Conservation (phyloP, 306 rosid species). For the Castanea mollissima region DNA sequence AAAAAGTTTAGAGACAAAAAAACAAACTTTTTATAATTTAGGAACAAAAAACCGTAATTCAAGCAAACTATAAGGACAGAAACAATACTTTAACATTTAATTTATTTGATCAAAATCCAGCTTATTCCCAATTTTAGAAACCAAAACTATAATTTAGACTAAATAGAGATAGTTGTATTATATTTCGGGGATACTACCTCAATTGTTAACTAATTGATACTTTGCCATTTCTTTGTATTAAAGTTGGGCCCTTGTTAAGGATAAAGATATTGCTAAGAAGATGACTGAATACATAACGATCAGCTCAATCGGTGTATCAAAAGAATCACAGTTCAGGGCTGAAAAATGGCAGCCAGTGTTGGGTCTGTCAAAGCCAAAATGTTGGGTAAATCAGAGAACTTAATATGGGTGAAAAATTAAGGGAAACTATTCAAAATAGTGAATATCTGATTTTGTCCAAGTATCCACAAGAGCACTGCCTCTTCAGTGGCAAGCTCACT, state of each 20-base stretch:
- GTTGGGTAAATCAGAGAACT: constrained; percentile 43
- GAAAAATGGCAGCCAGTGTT: constrained; percentile 43
- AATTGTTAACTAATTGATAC: not conserved
- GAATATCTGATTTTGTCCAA: constrained; percentile 38
- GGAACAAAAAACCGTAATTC: no score
- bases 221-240: constrained; percentile 1
- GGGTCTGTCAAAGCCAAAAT: constrained; percentile 17
- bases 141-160: no score
- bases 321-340: constrained; percentile 71
- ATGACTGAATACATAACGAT: constrained; percentile 55
- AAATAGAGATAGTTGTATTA: no score
- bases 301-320: constrained; percentile 73
- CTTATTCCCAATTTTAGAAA: no score
- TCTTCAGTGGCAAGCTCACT: constrained; percentile 39
- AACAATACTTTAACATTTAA: no score
- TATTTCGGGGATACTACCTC: no score
- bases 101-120: no score
- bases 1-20: no score
- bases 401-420: constrained; percentile 32
- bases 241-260: constrained; percentile 85
- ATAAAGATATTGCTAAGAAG: constrained; percentile 58
- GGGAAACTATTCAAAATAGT: constrained; percentile 26
- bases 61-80: no score
- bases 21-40: no score
- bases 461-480: constrained; percentile 43